These are phyloP conservation scores for Sutorius eximius DNA, from an alignment of 1,284 basidiomycete genomes.

Conservation along the genomic window DNA sequence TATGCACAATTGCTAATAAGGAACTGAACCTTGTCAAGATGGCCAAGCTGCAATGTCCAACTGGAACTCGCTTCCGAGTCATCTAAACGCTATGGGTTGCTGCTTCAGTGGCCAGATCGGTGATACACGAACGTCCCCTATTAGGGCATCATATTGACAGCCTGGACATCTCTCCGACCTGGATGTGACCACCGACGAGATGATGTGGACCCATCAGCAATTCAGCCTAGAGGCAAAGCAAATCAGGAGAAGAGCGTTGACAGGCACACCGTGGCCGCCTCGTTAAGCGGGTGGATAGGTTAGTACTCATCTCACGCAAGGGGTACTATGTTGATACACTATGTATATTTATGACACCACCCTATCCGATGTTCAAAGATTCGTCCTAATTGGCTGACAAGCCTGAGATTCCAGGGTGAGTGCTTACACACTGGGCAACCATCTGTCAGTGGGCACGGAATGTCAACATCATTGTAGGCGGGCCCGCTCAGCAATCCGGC, in stretches of 20 bases:
- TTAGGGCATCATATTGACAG: too few species aligned
- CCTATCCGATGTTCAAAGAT: background rate
- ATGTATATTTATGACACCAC: background rate
- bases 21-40: too few species aligned
- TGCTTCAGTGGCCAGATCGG: too few species aligned
- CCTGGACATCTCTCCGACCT: too few species aligned
- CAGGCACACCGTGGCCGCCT: background rate
- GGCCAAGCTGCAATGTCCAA: too few species aligned
- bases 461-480: background rate
- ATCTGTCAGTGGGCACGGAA: background rate
- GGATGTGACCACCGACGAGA: too few species aligned
- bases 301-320: background rate
- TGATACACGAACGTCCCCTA: too few species aligned
- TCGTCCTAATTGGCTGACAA: conserved; percentile 8
- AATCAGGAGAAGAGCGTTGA: background rate
- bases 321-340: background rate
- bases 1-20: too few species aligned
- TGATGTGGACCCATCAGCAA: too few species aligned
- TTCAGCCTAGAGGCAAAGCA: background rate
- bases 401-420: conserved; percentile 16
- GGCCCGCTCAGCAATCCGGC: background rate
- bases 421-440: background rate
- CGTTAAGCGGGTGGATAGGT: background rate
- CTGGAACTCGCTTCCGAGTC: too few species aligned
- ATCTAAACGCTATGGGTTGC: too few species aligned